These are phyloP conservation scores for Colletotrichum brevisporum DNA, from an alignment of 2,329 filamentous ascomycete species.

Conservation along the genomic window DNA sequence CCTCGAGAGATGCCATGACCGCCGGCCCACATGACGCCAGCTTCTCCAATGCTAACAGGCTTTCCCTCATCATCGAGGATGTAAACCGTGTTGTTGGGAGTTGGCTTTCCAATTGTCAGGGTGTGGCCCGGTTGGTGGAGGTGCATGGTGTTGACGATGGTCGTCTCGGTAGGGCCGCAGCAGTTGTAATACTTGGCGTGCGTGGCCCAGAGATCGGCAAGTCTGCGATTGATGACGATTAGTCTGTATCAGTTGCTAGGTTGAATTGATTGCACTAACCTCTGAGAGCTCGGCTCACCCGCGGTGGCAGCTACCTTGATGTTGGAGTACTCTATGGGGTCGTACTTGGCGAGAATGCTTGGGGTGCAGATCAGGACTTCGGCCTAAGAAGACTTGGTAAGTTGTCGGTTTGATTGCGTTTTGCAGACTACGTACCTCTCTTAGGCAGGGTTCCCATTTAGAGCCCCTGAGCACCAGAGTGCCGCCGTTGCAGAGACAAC, in stretches of 20 bases:
- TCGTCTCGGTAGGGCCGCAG: slow-evolving; percentile 73
- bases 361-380: slow-evolving; percentile 41
- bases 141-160: slow-evolving; percentile 67
- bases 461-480: slow-evolving; percentile 41
- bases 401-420: neutral
- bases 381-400: slow-evolving; percentile 1
- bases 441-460: slow-evolving; percentile 35
- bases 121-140: slow-evolving; percentile 51
- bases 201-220: slow-evolving; percentile 70
- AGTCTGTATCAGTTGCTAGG: neutral
- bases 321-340: slow-evolving; percentile 38
- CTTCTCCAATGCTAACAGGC: slow-evolving; percentile 60
- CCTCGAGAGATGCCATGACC: slow-evolving; percentile 68
- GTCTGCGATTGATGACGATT: slow-evolving; percentile 22
- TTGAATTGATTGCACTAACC: neutral
- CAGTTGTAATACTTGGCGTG: slow-evolving; percentile 67
- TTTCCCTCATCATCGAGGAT: slow-evolving; percentile 61
- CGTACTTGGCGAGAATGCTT: slow-evolving; percentile 40
- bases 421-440: slow-evolving; percentile 18
- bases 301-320: slow-evolving; percentile 39
- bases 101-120: slow-evolving; percentile 68
- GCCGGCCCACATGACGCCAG: slow-evolving; percentile 70
- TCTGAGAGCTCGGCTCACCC: slow-evolving; percentile 40
- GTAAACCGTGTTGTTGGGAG: slow-evolving; percentile 70
- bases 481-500: slow-evolving; percentile 43